Evolutionary conservation across 2,329 filamentous ascomycete genomes (phyloP).

Genomic region (Trichoderma brevicompactum): DNA sequence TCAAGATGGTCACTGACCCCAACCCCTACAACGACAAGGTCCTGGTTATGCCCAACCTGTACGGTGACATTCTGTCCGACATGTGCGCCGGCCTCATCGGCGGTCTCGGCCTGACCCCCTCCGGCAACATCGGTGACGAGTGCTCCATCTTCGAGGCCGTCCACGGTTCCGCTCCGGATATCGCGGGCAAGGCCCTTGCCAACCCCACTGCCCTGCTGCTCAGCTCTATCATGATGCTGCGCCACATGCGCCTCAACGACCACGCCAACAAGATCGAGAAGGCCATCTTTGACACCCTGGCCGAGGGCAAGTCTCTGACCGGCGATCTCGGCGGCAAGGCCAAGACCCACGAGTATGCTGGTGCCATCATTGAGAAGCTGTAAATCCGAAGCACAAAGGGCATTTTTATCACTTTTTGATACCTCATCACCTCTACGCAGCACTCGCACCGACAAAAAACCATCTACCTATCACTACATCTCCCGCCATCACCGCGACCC

Average conservation of each 20-base stretch:
- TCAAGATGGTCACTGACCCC: conserved; percentile 98
- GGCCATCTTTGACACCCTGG: conserved; percentile 92
- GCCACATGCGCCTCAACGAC: conserved; percentile 90
- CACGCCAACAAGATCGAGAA: conserved; percentile 88
- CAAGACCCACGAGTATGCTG: conserved; percentile 93
- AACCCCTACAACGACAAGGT: conserved; percentile 99
- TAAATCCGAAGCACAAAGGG: conserved; percentile 43
- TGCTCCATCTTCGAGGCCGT: conserved; percentile 99
- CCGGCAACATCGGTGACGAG: conserved; percentile 97
- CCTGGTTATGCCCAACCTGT: conserved; percentile 96
- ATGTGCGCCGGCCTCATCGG: conserved; percentile 99
- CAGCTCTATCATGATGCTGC: conserved; percentile 98
- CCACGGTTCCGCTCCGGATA: conserved; percentile 95
- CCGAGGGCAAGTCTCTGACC: conserved; percentile 94
- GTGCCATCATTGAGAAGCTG: conserved; percentile 79
- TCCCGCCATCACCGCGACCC: not conserved
- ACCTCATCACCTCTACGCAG: conserved; percentile 13
- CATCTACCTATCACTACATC: not conserved
- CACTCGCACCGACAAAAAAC: not conserved
- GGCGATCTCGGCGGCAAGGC: conserved; percentile 95
- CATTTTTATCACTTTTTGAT: not conserved
- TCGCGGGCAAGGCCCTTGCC: conserved; percentile 91
- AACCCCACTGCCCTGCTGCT: conserved; percentile 97
- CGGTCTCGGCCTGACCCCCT: conserved; percentile 94
- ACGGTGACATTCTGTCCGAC: conserved; percentile 98